Percentiles rank a stretch among this genome's conserved stretches.
Evolutionary conservation across 2,329 filamentous ascomycete genomes (phyloP).

Genomic region (Beauveria scarabaeidicola): DNA sequence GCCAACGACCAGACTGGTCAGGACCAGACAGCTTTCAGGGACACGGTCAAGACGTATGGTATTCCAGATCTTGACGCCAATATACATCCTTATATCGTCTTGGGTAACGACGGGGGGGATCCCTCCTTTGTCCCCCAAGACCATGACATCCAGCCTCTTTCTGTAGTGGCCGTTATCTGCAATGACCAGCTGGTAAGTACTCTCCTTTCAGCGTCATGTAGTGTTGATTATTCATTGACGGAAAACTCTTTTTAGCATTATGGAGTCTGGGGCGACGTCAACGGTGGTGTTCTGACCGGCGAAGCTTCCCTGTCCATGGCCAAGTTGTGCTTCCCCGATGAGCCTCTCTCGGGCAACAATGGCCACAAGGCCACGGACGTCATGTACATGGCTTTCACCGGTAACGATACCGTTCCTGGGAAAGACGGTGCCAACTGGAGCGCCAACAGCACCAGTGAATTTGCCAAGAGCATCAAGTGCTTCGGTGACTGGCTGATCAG

Average conservation of each 20-base stretch:
- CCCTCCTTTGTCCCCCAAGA: slow-evolving; percentile 26
- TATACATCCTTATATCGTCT: slow-evolving; percentile 38
- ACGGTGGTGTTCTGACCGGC: slow-evolving; percentile 38
- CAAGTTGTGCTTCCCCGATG: slow-evolving; percentile 39
- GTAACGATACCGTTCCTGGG: slow-evolving; percentile 42
- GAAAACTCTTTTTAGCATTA: slow-evolving; percentile 33
- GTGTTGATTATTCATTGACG: background rate
- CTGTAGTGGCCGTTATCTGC: slow-evolving; percentile 42
- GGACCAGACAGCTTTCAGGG: slow-evolving; percentile 33
- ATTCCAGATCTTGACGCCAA: slow-evolving; percentile 34
- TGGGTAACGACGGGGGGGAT: slow-evolving; percentile 26
- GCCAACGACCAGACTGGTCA: slow-evolving; percentile 27
- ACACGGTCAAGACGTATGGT: slow-evolving; percentile 23
- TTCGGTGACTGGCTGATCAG: slow-evolving; percentile 38
- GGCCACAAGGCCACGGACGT: slow-evolving; percentile 47
- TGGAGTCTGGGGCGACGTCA: slow-evolving; percentile 48
- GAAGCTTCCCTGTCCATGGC: slow-evolving; percentile 44
- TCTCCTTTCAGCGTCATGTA: too few relatives aligned
- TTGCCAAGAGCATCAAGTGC: slow-evolving; percentile 37
- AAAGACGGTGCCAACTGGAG: slow-evolving; percentile 40
- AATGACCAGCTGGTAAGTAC: slow-evolving; percentile 27
- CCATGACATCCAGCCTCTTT: slow-evolving; percentile 33
- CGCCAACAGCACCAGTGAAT: slow-evolving; percentile 33
- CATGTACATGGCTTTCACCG: slow-evolving; percentile 47
- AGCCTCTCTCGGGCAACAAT: slow-evolving; percentile 37